Percentiles rank a stretch among this genome's conserved stretches.
Evolutionary conservation across 495 filamentous ascomycete species (phyloP).

Genomic region (Lasiosphaeria hispida): DNA sequence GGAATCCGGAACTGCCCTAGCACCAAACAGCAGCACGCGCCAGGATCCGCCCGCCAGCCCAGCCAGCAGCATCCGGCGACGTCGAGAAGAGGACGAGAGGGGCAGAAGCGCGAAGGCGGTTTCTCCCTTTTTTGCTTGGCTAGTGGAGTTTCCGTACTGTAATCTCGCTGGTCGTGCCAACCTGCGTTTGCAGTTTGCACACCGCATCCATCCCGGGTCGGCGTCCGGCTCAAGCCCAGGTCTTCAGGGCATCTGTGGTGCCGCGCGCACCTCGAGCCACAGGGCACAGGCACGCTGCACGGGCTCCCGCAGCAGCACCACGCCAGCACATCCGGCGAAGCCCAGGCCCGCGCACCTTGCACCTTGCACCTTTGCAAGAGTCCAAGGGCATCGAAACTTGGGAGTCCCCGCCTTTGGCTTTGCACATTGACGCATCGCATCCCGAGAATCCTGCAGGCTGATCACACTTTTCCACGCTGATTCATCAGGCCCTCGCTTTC

Average conservation of each 20-base stretch:
- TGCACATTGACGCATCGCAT: conserved; percentile 27
- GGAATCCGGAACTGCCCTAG: no score
- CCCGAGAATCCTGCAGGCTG: conserved; percentile 32
- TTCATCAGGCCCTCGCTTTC: conserved; percentile 23
- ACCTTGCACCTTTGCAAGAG: background rate
- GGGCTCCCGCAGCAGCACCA: background rate
- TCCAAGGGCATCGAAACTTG: background rate
- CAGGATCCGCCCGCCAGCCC: no score
- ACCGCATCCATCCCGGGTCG: background rate
- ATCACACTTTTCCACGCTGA: conserved; percentile 34
- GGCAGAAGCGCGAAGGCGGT: background rate
- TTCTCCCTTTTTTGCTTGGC: background rate
- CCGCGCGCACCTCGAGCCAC: background rate
- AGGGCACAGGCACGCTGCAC: background rate
- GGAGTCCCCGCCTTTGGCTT: conserved; percentile 19
- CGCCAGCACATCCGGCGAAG: background rate
- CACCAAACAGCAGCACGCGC: no score
- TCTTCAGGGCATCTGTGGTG: background rate
- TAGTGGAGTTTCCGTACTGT: background rate
- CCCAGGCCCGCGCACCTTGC: conserved; percentile 9
- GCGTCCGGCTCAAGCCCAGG: background rate
- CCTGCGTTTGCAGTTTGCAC: background rate
- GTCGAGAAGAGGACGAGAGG: background rate
- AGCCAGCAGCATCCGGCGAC: no score
- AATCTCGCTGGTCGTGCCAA: background rate